Evolutionary conservation across 129 eudicot genomes (phyloP), one percentile per base, ranked within the genome.

Genomic region (Ambrosia trifida): DNA sequence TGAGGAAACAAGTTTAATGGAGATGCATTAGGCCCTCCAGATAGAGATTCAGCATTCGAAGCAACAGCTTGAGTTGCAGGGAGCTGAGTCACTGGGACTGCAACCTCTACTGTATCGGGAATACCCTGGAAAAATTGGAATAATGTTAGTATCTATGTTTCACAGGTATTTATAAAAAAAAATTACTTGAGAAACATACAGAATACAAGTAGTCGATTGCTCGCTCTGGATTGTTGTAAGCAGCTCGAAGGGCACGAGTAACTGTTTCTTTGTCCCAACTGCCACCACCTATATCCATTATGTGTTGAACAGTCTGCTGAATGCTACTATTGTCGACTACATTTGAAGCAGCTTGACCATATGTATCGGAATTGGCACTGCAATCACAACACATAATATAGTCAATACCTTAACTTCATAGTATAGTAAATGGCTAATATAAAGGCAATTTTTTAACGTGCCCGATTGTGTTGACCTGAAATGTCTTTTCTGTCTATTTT

Each of bases 241-340:
- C 98, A 75, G 96, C 98, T 80, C 86, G 95, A 78, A 93, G 96
- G 7, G 98, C 98, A 70, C 96, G 96, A 18, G 83, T 76, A 47
- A 93, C 98, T 7, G 91, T 87, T 62, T 93, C 96, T 76, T 78
- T 89, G 70, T 93, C 92, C 98, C 98, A 93, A 58, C 78, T 87
- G 75, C 98, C 96, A 78, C 98, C 96, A 49, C 98, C 98, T 79
- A 93, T 85, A 78, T 93, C 98, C 83, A 93, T 70, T 66, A 93
- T 69, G 77, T 84, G 95, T 75, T 93, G 96, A 75, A 89, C 70
- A 28, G 95, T 89, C 76, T 87, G 92, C 68, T 94, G 96, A 70
- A 87, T 78, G 74, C 67, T 75, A 76, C 69, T 78, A 45, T 75
- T 85, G n/a, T 76, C 82, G 36, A 87, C 95, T 59, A 87, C 65